Percentiles rank a stretch among this genome's conserved stretches.
These are phyloP conservation scores for Aspergillus ruber DNA, from an alignment of 2,329 filamentous ascomycete species.

Conservation along the genomic window DNA sequence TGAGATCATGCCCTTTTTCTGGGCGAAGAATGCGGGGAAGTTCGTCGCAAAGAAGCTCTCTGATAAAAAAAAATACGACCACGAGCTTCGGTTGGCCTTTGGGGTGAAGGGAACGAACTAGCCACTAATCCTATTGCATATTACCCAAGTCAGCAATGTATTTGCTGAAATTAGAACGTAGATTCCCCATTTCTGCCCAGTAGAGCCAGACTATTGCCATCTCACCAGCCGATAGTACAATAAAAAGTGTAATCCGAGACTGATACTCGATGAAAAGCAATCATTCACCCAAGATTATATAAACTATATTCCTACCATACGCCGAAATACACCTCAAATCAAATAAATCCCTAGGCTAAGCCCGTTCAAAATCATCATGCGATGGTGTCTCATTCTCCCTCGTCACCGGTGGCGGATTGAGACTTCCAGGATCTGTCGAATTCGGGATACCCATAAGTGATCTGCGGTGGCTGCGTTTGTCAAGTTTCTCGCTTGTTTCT, in stretches of 20 bases:
- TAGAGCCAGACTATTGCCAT: background rate
- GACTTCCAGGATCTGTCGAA: constrained; percentile 49
- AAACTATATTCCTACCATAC: constrained; percentile 13
- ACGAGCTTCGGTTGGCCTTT: constrained; percentile 9
- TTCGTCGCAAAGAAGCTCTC: constrained; percentile 13
- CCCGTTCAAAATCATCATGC: constrained; percentile 46
- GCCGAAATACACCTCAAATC: constrained; percentile 5
- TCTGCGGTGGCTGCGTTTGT: constrained; percentile 47
- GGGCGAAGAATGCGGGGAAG: constrained; percentile 3
- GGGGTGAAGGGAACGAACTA: background rate
- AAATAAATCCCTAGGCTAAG: constrained; percentile 13
- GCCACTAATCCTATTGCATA: no score
- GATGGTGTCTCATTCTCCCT: constrained; percentile 27
- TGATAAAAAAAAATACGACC: constrained; percentile 18
- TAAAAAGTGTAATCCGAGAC: background rate
- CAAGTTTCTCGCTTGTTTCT: constrained; percentile 50
- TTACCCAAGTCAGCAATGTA: no score
- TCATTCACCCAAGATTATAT: constrained; percentile 13
- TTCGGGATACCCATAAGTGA: constrained; percentile 48
- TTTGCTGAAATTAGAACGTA: no score
- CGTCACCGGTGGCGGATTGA: constrained; percentile 31
- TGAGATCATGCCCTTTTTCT: background rate
- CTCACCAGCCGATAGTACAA: no score
- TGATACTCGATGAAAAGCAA: constrained; percentile 3
- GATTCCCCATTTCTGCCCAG: no score